Base-by-base conservation (phyloP, 352 stramenopile genomes). In the Phytopythium kandeliae region DNA sequence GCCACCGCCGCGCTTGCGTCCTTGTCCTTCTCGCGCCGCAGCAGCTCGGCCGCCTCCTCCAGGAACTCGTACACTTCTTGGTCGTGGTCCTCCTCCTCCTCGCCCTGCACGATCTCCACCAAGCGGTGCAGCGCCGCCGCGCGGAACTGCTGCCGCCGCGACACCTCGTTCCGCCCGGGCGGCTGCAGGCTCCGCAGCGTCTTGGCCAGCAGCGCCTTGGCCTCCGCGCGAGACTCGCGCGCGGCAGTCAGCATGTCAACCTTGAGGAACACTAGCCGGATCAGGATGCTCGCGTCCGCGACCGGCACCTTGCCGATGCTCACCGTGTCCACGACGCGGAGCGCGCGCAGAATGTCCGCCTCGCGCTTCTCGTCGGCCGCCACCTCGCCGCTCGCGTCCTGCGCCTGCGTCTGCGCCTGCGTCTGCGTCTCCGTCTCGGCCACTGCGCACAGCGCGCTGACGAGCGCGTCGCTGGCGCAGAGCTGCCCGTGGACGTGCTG, bases 211-310 rank as follows among this genome's bases (percentile, higher is more conserved):
- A 77, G 53, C 0, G 38, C 25, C 37, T 71, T 74, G 7, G 46
- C 58, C 35, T 60, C 46, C 26, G 49, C 31, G 21, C 28, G 49
- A 31, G 24, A n/a, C 6, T 36, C 41, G 34, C 24, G 45, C 15
- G 52, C 36, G 30, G 19, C n/a, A 11, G 57, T 16, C 19, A 69
- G 48, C n/a, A 77, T 50, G 25, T 78, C 70, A n/a, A 71, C 62
- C 61, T 71, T 74, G 28, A 28, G 45, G 16, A 80, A 51, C 41
- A 72, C 71, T n/a, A 81, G 48, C 19, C 60, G 57, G 45, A 76
- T 58, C 13, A 77, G 52, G 40, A 38, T 60, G 25, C 45, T 56
- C 13, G 63, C 63, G 43, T 76, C 68, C 4, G 40, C 57, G 0
- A 52, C 45, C 7, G 57, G 44, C 3, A 81, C 47, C 16, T 74